Percentiles rank a stretch among this genome's conserved stretches.
Evolutionary conservation across 1,284 basidiomycete species (phyloP).

Genomic region (Cryptococcus hybrid): DNA sequence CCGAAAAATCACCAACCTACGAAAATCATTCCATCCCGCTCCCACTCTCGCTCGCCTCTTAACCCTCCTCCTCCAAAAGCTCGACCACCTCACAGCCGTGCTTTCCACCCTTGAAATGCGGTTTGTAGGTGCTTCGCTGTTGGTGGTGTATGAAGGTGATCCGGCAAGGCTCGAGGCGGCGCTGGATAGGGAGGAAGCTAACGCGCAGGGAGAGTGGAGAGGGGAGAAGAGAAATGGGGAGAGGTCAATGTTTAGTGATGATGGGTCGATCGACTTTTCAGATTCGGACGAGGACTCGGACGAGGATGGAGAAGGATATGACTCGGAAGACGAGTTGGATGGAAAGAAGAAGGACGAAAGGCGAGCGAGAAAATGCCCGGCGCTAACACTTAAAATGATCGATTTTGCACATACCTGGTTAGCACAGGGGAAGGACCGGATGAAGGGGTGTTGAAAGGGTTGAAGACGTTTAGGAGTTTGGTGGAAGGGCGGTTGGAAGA

Average conservation of each 20-base stretch:
- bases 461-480: slow-evolving; percentile 63
- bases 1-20: slow-evolving; percentile 5
- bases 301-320: slow-evolving; percentile 35
- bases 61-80: slow-evolving; percentile 51
- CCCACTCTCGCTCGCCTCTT: slow-evolving; percentile 63
- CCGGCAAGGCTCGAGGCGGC: slow-evolving; percentile 51
- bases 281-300: slow-evolving; percentile 21
- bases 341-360: slow-evolving; percentile 35
- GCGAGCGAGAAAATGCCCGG: slow-evolving; percentile 53
- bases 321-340: slow-evolving; percentile 35
- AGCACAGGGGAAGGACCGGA: slow-evolving; percentile 71
- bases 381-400: slow-evolving; percentile 73
- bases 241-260: slow-evolving; percentile 18
- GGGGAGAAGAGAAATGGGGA: background rate
- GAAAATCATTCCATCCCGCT: slow-evolving; percentile 55
- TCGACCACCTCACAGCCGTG: slow-evolving; percentile 57
- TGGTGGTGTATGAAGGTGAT: slow-evolving; percentile 83
- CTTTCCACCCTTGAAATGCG: slow-evolving; percentile 65
- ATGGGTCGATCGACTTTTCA: slow-evolving; percentile 34
- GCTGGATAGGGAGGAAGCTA: slow-evolving; percentile 48
- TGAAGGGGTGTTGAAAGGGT: slow-evolving; percentile 67
- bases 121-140: slow-evolving; percentile 75
- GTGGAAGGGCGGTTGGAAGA: slow-evolving; percentile 54
- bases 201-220: slow-evolving; percentile 21
- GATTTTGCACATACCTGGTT: slow-evolving; percentile 89